Base-by-base conservation (phyloP, 495 filamentous ascomycete species). In the Aspergillus baeticus region DNA sequence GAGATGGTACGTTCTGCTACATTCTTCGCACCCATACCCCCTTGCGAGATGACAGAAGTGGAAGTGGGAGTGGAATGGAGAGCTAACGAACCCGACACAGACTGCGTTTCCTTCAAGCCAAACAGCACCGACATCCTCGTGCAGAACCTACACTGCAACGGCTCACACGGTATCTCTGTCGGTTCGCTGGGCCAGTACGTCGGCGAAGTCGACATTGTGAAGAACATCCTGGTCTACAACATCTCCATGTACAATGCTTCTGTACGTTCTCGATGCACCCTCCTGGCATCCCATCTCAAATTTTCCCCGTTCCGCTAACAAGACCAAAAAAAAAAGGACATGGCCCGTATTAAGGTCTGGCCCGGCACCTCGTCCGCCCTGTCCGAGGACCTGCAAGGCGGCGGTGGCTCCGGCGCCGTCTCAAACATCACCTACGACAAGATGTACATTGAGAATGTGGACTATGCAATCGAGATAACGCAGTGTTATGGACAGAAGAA, bases 21-120 rank as follows among this genome's bases (percentile, higher is more conserved):
- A 13, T 23, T 29, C 11, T 20, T 17, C n/a, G 48, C 55, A 26
- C 15, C 41, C 13, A n/a, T 4, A 29, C n/a, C n/a, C n/a, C n/a
- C n/a, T n/a, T n/a, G n/a, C n/a, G n/a, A n/a, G n/a, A n/a, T n/a
- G n/a, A n/a, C n/a, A n/a, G n/a, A n/a, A n/a, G n/a, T n/a, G n/a
- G n/a, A n/a, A n/a, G n/a, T n/a, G n/a, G n/a, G n/a, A n/a, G n/a
- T 47, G 22, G 21, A 42, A 20, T 33, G 8, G 11, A 15, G 3
- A 17, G 34, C 60, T 67, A 26, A 59, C 47, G 3, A 43, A 33
- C 10, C 10, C 17, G 35, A 55, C 10, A 2, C 26, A 75, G 80
- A 90, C 63, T 90, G 86, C 56, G 86, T 90, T n/a, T 84, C 84
- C 10, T 89, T 90, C 78, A 90, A 91, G 67, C 87, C 87, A 2